Evolutionary conservation across 305 asterid genomes (phyloP).

Genomic region (Solanum aculeatissimum): DNA sequence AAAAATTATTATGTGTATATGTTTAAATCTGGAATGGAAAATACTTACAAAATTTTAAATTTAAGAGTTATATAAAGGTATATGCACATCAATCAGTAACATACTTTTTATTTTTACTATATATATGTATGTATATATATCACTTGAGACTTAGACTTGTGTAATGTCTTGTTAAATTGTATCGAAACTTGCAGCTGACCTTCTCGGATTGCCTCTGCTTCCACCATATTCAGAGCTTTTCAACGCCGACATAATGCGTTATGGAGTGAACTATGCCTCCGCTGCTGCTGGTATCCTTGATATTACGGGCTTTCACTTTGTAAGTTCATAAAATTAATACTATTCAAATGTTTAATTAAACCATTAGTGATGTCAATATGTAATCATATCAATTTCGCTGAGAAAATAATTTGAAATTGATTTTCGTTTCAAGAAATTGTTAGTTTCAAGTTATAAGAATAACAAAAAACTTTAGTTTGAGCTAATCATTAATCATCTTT

Average conservation of each 20-base stretch:
- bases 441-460: too few species aligned
- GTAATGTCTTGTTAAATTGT: neutral
- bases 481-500: neutral
- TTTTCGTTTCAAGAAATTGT: neutral
- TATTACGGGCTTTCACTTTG: slow-evolving; percentile 19
- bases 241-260: slow-evolving; percentile 7
- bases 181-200: slow-evolving; percentile 2
- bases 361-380: neutral
- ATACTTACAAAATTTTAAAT: too few species aligned
- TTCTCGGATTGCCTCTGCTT: slow-evolving; percentile 24
- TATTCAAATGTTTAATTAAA: neutral
- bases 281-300: slow-evolving; percentile 36
- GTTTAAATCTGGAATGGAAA: too few species aligned
- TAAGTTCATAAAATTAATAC: neutral
- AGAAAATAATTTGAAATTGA: neutral
- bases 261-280: slow-evolving; percentile 33
- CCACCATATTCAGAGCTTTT: slow-evolving; percentile 11
- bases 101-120: too few species aligned
- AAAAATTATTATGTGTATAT: too few species aligned
- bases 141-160: neutral
- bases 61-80: too few species aligned
- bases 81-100: too few species aligned
- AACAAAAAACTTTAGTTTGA: neutral
- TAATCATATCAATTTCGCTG: neutral
- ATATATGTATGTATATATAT: too few species aligned